Evolutionary conservation across 495 filamentous ascomycete species (phyloP), one percentile per base, ranked within the genome.

Genomic region (Neurospora sp.): DNA sequence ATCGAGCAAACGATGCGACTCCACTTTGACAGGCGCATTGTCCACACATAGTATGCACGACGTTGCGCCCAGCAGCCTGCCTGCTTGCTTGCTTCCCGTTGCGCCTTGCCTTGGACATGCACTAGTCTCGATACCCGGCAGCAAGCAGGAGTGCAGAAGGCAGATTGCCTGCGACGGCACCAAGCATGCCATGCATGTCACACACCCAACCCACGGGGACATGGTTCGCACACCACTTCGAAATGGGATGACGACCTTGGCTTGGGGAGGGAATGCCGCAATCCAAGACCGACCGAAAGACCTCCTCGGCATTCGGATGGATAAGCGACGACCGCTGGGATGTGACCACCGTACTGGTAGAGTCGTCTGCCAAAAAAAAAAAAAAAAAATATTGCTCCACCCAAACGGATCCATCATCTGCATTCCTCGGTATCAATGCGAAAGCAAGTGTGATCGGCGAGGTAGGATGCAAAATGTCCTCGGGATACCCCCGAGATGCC

Each of bases 401-500:
- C 12, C 45, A 10, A 7, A 9, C 42, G 3, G 18, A 9, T 9
- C 22, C 53, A 35, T 61, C 27, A 35, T 61, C 22, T 16, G 53
- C 53, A 61, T 35, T 65, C 53, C 5, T 35, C 18, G 53, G 35
- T 37, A 9, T 35, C 53, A 37, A 27, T 9, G 53, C 8, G 12
- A 61, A 61, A 16, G 53, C 53, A 6, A 65, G 27, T 35, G 53
- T 65, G 27, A 65, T 9, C 14, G 14, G 22, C 53, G 77, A 75
- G 75, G 75, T 68, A 45, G 72, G 72, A 45, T 45, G 40, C 20
- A 44, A 8, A 61, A 61, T 61, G 53, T 31, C 53, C 53, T 61
- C 53, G 44, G 44, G 69, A 44, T 74, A 69, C 68, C 77, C 78
- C 78, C 78, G 78, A 79, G 70, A 73, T 74, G 77, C 75, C 75